Evolutionary conservation across 2,329 filamentous ascomycete genomes (phyloP).

Genomic region (Colletotrichum salicis): DNA sequence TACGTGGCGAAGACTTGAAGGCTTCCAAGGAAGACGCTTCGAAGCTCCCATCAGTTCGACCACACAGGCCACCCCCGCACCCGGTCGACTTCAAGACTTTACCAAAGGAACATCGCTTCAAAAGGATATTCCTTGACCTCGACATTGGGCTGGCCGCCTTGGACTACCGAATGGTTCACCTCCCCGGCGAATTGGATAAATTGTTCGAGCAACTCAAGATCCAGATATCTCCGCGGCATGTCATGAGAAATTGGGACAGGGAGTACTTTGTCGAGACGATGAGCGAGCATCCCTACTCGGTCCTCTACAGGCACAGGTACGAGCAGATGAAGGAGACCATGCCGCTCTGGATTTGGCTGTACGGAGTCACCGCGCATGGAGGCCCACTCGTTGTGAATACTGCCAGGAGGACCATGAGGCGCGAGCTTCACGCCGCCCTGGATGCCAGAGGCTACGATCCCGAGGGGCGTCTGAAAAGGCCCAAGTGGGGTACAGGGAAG

Average conservation of each 20-base stretch:
- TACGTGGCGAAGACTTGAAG: background rate
- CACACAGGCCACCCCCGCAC: background rate
- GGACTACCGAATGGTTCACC: background rate
- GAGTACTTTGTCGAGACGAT: background rate
- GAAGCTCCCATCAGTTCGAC: background rate
- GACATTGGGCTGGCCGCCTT: conserved; percentile 2
- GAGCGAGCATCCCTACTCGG: conserved; percentile 2
- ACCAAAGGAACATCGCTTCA: background rate
- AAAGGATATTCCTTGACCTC: background rate
- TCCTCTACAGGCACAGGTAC: background rate
- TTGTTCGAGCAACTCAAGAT: background rate
- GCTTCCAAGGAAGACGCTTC: background rate
- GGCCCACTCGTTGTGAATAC: background rate
- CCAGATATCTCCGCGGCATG: background rate
- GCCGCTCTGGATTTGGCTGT: conserved; percentile 14
- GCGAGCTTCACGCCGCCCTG: conserved; percentile 10
- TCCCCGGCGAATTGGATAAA: background rate
- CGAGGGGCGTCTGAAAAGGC: background rate
- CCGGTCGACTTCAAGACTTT: background rate
- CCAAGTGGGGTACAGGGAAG: background rate
- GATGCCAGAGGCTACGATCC: conserved; percentile 16
- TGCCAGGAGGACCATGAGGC: background rate
- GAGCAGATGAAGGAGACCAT: conserved; percentile 12
- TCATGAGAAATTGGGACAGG: conserved; percentile 10
- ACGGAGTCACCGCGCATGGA: background rate